Base-by-base conservation (phyloP, 345 rosid genomes). In the Erucastrum elatum region DNA sequence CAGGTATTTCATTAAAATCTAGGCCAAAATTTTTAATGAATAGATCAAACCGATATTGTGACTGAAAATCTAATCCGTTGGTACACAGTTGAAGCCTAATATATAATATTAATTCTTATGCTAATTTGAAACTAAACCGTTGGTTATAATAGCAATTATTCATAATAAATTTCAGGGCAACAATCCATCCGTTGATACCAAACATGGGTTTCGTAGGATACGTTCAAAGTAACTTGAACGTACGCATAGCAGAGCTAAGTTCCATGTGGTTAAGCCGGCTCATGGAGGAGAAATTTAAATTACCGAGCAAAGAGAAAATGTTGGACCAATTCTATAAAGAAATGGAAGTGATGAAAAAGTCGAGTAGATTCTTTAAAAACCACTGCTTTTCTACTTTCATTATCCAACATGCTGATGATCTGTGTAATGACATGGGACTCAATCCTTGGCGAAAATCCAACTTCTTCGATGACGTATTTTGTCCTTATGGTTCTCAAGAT, bases 371-470 rank as follows among this genome's bases (percentile, higher is more conserved):
- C 75, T 89, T 89, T 78, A 86, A 88, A 49, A 87, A 91, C 75
- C 93, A 90, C 49, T 94, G 98, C 84, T 90, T 91, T 21, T 88
- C 98, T 12, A 91, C 98, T 15, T 91, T 80, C 81, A 94, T 96
- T 78, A 94, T 94, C 84, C 88, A 89, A 68, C 96, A 92, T 76
- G 86, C 88, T 0, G 96, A 94, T 75, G 97, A 89, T 60, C 75
- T 94, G 51, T 94, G 97, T 71, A 79, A 84, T 65, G 97, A 94
- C 77, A 90, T 94, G 94, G 95, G 94, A 6, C 85, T 91, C 88
- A 87, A 74, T 53, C 68, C 89, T 46, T 81, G 88, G 89, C 85
- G 98, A 82, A 94, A 91, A 85, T 67, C 82, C 26, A 90, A 72
- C 81, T 82, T 85, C 82, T 41, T 91, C 10, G 80, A 83, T 25